phyloP scores from a whole-genome alignment of 1,139 yeast species.

The Meyerozyma sp. region DNA sequence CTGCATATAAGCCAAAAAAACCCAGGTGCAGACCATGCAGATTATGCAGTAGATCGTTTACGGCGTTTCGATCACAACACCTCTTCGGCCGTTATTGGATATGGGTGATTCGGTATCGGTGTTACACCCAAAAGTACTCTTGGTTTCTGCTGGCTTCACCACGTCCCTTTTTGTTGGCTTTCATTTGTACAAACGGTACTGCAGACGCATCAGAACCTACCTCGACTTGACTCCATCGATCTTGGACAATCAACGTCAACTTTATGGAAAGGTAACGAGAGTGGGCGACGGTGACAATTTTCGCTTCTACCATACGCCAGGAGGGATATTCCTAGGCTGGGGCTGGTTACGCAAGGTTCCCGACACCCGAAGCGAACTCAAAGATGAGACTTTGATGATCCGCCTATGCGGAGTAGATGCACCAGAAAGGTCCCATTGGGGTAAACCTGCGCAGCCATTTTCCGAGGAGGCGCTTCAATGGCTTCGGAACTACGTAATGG shows the following conservation, averaged over 20 bases:
- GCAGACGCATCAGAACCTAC: conserved; percentile 30
- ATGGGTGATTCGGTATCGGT: conserved; percentile 13
- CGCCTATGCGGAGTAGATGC: conserved; percentile 96
- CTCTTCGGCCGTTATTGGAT: background rate
- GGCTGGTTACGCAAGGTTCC: conserved; percentile 69
- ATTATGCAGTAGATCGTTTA: background rate
- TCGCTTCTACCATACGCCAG: conserved; percentile 89
- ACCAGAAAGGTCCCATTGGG: conserved; percentile 93
- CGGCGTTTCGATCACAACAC: background rate
- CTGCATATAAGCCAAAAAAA: background rate
- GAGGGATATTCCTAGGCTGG: conserved; percentile 87
- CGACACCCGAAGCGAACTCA: conserved; percentile 38
- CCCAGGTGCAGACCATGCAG: background rate
- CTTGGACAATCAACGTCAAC: conserved; percentile 22
- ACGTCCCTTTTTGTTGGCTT: conserved; percentile 26
- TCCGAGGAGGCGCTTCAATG: conserved; percentile 81
- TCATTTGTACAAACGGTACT: conserved; percentile 29
- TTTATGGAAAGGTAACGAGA: conserved; percentile 81
- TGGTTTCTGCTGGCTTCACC: conserved; percentile 35
- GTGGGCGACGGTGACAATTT: conserved; percentile 98
- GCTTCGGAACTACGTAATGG: conserved; percentile 61
- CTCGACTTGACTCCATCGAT: conserved; percentile 37
- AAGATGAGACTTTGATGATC: conserved; percentile 58
- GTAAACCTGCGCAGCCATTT: conserved; percentile 86
- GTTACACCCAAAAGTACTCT: conserved; percentile 37